phyloP scores from a whole-genome alignment of 2,329 filamentous ascomycete genomes.

The Diaporthe citri region DNA sequence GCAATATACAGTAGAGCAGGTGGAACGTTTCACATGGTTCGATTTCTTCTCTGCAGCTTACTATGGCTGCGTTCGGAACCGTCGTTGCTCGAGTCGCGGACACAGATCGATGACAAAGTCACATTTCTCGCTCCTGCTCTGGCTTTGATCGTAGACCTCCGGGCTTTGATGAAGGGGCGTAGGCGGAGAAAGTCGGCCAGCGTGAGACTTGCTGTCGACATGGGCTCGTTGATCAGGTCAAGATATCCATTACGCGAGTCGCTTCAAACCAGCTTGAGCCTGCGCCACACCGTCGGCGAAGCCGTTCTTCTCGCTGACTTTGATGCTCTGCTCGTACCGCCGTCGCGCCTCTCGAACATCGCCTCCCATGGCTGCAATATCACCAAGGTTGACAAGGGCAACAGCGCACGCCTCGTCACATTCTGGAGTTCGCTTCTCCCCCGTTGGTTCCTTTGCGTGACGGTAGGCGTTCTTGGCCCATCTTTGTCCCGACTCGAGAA shows the following conservation, averaged over 20 bases:
- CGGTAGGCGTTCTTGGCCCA: constrained; percentile 85
- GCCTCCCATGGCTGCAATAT: constrained; percentile 83
- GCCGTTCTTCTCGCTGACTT: constrained; percentile 67
- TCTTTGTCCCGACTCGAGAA: constrained; percentile 77
- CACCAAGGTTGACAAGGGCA: constrained; percentile 87
- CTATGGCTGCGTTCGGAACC: constrained; percentile 2
- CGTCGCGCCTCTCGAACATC: constrained; percentile 73
- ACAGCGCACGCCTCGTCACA: constrained; percentile 88
- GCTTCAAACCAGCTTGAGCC: constrained; percentile 62
- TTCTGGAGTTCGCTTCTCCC: constrained; percentile 77
- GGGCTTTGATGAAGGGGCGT: background rate
- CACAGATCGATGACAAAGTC: background rate
- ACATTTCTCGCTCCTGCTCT: background rate
- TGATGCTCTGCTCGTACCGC: constrained; percentile 77
- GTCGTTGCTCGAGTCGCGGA: background rate
- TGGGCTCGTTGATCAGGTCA: background rate
- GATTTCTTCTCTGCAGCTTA: background rate
- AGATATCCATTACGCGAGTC: constrained; percentile 35
- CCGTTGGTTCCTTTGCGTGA: constrained; percentile 74
- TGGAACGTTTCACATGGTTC: constrained; percentile 19
- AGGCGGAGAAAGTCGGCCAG: too few species aligned
- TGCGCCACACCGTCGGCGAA: constrained; percentile 66
- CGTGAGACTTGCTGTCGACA: background rate
- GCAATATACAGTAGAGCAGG: background rate
- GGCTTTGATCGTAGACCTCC: background rate